These are phyloP conservation scores for Pyrenopolyporus hunteri DNA, from an alignment of 495 filamentous ascomycete species.

Conservation along the genomic window DNA sequence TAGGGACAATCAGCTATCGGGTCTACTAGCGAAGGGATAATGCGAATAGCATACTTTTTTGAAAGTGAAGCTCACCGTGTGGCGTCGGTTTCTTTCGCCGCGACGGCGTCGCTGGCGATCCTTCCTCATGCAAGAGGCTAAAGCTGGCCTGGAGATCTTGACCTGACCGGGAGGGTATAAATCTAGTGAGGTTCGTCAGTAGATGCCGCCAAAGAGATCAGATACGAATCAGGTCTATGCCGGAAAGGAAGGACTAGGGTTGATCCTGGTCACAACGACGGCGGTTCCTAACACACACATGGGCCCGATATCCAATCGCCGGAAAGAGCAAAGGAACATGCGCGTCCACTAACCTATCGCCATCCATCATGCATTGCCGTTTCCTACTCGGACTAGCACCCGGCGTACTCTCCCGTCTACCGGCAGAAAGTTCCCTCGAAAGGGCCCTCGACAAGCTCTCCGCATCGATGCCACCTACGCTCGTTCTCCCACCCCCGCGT, in stretches of 20 bases:
- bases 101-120: conserved; percentile 88
- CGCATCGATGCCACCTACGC: conserved; percentile 42
- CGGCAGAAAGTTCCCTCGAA: conserved; percentile 43
- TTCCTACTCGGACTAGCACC: conserved; percentile 83
- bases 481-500: conserved; percentile 37
- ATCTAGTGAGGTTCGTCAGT: conserved; percentile 62
- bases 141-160: conserved; percentile 93
- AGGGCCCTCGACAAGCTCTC: conserved; percentile 44
- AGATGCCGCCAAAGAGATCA: neutral
- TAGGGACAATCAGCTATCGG: conserved; percentile 58
- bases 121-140: conserved; percentile 86
- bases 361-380: conserved; percentile 84
- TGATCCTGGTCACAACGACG: neutral
- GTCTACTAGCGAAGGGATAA: neutral
- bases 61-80: conserved; percentile 90
- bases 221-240: neutral
- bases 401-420: conserved; percentile 68
- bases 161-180: conserved; percentile 93
- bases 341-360: conserved; percentile 65
- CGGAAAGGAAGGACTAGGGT: neutral
- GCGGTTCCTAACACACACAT: conserved; percentile 4
- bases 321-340: neutral
- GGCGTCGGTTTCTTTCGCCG: conserved; percentile 82
- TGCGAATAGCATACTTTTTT: conserved; percentile 71
- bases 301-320: neutral